Conservation (phyloP, 2,329 filamentous ascomycete species). For the Ilyonectria robusta region DNA sequence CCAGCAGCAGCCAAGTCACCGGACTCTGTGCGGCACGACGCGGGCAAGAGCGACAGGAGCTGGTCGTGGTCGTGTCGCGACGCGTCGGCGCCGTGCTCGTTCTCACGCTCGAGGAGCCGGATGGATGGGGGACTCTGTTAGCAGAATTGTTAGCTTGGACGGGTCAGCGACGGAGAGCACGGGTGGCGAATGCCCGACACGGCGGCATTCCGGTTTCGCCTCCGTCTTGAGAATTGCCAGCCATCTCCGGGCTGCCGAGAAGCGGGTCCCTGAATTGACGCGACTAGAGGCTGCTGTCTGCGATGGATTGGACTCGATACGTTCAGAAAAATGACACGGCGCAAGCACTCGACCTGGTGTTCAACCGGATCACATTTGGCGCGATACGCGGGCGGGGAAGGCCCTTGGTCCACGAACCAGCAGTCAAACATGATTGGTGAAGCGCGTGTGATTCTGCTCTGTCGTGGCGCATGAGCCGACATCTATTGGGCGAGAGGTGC, state of each 20-base stretch:
- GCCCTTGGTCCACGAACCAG: background rate
- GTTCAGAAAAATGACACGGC: background rate
- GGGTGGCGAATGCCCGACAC: too few relatives aligned
- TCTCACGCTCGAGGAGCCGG: background rate
- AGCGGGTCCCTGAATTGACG: background rate
- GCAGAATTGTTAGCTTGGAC: background rate
- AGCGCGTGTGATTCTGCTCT: background rate
- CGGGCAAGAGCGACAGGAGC: background rate
- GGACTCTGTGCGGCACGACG: too few relatives aligned
- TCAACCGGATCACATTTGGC: background rate
- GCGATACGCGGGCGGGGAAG: too few relatives aligned
- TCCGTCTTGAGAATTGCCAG: background rate
- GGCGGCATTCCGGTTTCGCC: background rate
- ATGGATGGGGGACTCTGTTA: background rate
- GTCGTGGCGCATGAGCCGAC: background rate
- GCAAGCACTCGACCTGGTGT: background rate
- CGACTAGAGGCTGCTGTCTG: background rate
- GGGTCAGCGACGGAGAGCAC: too few relatives aligned
- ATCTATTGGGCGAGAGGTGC: too few relatives aligned
- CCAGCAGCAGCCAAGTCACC: too few relatives aligned
- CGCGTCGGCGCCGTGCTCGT: constrained; percentile 4
- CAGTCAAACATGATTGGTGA: background rate
- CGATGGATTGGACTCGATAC: background rate
- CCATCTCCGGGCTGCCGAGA: background rate
- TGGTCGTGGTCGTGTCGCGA: background rate